Conservation (phyloP, 2,329 filamentous ascomycete species). For the Domatiomyces globalis region DNA sequence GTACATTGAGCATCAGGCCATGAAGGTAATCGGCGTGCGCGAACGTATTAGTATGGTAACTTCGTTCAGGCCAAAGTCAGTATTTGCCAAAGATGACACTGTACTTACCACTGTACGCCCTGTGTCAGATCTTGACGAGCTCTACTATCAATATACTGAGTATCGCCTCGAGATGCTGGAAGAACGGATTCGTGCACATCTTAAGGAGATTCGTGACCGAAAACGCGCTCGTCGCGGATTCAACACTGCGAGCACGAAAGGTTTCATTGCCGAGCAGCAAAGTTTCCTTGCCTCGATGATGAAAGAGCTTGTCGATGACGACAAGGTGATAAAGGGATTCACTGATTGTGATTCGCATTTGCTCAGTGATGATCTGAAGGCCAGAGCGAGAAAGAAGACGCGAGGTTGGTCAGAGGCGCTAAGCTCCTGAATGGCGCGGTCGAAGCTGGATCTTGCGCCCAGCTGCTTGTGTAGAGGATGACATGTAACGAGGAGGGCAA, state of each 20-base stretch:
- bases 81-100: conserved; percentile 42
- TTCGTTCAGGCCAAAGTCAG: conserved; percentile 45
- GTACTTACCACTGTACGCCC: conserved; percentile 46
- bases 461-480: too few species aligned
- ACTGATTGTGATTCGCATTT: conserved; percentile 24
- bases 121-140: conserved; percentile 41
- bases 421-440: too few species aligned
- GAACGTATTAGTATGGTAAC: conserved; percentile 55
- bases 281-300: conserved; percentile 27
- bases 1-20: conserved; percentile 52
- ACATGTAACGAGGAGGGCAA: neutral
- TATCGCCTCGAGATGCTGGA: conserved; percentile 50
- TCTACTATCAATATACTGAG: conserved; percentile 47
- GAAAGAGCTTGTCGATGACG: conserved; percentile 28
- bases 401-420: neutral
- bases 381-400: conserved; percentile 17
- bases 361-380: conserved; percentile 25
- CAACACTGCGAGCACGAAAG: conserved; percentile 20
- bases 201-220: conserved; percentile 17
- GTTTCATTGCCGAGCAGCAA: conserved; percentile 21
- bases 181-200: conserved; percentile 35
- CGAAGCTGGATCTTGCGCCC: neutral
- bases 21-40: conserved; percentile 42
- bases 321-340: conserved; percentile 25
- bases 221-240: conserved; percentile 23